A percentile compares a stretch with the other conserved stretches of the same genome.
Evolutionary conservation across 2,329 filamentous ascomycete genomes (phyloP).

Genomic region (Alternaria gansuensis): DNA sequence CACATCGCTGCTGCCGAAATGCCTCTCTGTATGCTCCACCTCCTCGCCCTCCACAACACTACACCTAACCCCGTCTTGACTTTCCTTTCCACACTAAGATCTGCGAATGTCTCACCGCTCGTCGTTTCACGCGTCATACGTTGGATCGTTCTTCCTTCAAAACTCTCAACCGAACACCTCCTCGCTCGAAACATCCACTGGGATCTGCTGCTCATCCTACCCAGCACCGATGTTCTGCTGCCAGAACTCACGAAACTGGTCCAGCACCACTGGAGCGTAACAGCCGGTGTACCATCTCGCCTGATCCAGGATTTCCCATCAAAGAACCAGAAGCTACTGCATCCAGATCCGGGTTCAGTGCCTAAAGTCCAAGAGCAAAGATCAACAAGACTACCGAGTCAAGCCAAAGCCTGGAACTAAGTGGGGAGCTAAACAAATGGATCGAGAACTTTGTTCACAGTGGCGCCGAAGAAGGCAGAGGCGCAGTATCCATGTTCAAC

Average conservation of each 20-base stretch:
- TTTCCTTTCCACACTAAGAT: constrained; percentile 55
- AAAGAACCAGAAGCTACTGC: constrained; percentile 52
- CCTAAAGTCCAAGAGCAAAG: constrained; percentile 49
- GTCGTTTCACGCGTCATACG: constrained; percentile 56
- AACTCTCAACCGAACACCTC: constrained; percentile 54
- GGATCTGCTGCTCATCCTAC: constrained; percentile 60
- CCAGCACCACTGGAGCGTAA: constrained; percentile 48
- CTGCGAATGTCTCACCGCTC: constrained; percentile 52
- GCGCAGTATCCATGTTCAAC: constrained; percentile 70
- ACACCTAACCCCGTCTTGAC: constrained; percentile 45
- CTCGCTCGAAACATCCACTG: constrained; percentile 55
- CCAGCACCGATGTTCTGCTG: constrained; percentile 41
- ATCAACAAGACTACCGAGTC: constrained; percentile 28
- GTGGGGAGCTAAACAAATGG: constrained; percentile 61
- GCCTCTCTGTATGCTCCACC: constrained; percentile 60
- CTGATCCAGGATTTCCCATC: constrained; percentile 51
- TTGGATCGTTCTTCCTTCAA: constrained; percentile 61
- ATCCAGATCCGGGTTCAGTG: constrained; percentile 47
- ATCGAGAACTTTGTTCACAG: constrained; percentile 51
- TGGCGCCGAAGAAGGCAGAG: constrained; percentile 37
- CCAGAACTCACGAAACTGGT: constrained; percentile 34
- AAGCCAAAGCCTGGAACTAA: constrained; percentile 60
- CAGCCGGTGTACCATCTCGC: constrained; percentile 57
- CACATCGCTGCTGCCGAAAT: constrained; percentile 45
- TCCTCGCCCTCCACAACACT: constrained; percentile 55